A percentile compares a stretch with the other conserved stretches of the same genome.
Evolutionary conservation across 176 grass and related monocot genomes (phyloP).

Genomic region (Coix lacrymajobi): DNA sequence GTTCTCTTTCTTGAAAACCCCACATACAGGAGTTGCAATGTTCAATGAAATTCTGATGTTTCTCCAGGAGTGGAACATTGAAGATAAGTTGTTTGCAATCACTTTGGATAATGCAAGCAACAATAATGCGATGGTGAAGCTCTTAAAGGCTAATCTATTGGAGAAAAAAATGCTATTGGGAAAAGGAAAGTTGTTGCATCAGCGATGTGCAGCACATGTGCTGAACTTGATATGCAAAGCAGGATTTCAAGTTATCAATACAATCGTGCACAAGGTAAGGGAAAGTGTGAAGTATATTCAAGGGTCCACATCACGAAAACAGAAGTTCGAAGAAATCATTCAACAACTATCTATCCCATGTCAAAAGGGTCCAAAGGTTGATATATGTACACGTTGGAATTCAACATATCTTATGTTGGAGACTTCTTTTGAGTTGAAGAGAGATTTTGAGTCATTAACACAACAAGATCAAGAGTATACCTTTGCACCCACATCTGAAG

Average conservation of each 20-base stretch:
- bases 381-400: not conserved
- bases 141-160: not conserved
- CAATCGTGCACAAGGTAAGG: not conserved
- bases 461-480: not conserved
- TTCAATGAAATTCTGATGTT: not conserved
- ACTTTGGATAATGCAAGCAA: not conserved
- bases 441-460: not conserved
- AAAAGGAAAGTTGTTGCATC: too few species aligned
- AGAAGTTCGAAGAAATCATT: not conserved
- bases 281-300: not conserved
- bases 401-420: not conserved
- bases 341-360: not conserved
- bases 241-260: not conserved
- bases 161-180: not conserved
- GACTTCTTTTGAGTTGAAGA: not conserved
- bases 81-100: not conserved
- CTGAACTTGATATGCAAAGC: not conserved
- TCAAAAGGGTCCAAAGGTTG: not conserved
- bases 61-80: not conserved
- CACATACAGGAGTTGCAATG: not conserved
- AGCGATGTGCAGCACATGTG: not conserved
- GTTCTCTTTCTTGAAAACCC: not conserved
- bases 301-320: not conserved
- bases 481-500: not conserved
- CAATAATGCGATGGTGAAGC: not conserved